Evolutionary conservation across 306 rosid genomes (phyloP).

Genomic region (Cucurbita moschata): DNA sequence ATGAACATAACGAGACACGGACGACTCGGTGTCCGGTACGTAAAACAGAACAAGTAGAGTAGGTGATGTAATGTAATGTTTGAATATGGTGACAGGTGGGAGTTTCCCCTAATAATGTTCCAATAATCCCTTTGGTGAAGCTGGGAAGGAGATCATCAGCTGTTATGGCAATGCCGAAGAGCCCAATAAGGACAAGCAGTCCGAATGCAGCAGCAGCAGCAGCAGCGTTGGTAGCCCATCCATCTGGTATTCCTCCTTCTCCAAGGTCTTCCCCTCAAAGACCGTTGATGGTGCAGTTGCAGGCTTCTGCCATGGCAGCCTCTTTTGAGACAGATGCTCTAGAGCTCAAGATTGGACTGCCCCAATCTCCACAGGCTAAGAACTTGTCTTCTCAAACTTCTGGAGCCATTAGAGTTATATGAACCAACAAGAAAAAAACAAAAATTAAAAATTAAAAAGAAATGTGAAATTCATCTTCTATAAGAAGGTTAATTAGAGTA

Average conservation of each 20-base stretch:
- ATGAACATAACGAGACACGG: too few relatives aligned
- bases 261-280: constrained; percentile 15
- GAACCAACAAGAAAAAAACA: neutral
- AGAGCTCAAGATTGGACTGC: constrained; percentile 30
- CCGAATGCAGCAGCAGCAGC: neutral
- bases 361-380: constrained; percentile 15
- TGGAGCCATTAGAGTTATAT: constrained; percentile 26
- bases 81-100: constrained; percentile 10
- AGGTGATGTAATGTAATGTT: neutral
- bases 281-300: neutral
- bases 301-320: neutral
- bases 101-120: constrained; percentile 1
- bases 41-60: too few relatives aligned
- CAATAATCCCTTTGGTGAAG: constrained; percentile 9
- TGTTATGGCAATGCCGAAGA: neutral
- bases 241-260: constrained; percentile 34
- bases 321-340: constrained; percentile 15
- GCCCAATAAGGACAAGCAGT: neutral
- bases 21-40: too few relatives aligned
- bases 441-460: neutral
- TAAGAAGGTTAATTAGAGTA: neutral
- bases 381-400: constrained; percentile 15
- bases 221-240: constrained; percentile 12
- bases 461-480: neutral
- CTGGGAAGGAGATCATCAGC: neutral